Conservation (phyloP, 805 yeast species). For the Priceomyces melissophilus region DNA sequence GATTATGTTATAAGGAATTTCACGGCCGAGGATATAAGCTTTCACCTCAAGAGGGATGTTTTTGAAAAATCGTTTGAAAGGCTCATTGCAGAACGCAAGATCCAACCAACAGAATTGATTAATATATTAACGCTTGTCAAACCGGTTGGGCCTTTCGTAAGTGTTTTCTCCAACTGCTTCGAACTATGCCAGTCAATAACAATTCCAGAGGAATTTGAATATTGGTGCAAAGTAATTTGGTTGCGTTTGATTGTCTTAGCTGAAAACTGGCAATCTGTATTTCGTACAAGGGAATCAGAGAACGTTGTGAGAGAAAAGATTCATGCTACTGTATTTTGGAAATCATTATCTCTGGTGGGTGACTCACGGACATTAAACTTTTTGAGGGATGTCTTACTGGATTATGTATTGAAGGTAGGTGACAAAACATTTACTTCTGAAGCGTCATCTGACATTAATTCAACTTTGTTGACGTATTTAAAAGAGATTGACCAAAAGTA, state of each 20-base stretch:
- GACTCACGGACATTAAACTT: slow-evolving; percentile 9
- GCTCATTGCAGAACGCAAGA: slow-evolving; percentile 35
- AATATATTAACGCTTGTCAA: slow-evolving; percentile 49
- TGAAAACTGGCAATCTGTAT: slow-evolving; percentile 47
- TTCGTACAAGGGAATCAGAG: slow-evolving; percentile 37
- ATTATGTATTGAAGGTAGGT: background rate
- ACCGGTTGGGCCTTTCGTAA: slow-evolving; percentile 15
- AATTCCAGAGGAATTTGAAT: slow-evolving; percentile 21
- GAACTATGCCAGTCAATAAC: slow-evolving; percentile 43
- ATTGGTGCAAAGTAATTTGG: slow-evolving; percentile 45
- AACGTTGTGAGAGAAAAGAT: slow-evolving; percentile 38
- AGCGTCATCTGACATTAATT: background rate
- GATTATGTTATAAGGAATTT: slow-evolving; percentile 14
- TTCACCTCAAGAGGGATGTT: slow-evolving; percentile 8
- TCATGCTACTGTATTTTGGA: slow-evolving; percentile 42
- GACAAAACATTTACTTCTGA: background rate
- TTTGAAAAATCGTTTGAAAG: slow-evolving; percentile 21
- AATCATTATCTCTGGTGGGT: slow-evolving; percentile 34
- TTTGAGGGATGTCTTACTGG: slow-evolving; percentile 13
- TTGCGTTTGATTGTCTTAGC: slow-evolving; percentile 47
- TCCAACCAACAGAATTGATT: slow-evolving; percentile 46
- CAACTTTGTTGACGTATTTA: slow-evolving; percentile 2
- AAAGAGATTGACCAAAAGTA: slow-evolving; percentile 1
- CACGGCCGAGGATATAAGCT: slow-evolving; percentile 14
- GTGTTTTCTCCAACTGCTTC: slow-evolving; percentile 43